Evolutionary conservation across 1,284 basidiomycete species (phyloP), one percentile per base, ranked within the genome.

Genomic region (Apiotrichum siamense): DNA sequence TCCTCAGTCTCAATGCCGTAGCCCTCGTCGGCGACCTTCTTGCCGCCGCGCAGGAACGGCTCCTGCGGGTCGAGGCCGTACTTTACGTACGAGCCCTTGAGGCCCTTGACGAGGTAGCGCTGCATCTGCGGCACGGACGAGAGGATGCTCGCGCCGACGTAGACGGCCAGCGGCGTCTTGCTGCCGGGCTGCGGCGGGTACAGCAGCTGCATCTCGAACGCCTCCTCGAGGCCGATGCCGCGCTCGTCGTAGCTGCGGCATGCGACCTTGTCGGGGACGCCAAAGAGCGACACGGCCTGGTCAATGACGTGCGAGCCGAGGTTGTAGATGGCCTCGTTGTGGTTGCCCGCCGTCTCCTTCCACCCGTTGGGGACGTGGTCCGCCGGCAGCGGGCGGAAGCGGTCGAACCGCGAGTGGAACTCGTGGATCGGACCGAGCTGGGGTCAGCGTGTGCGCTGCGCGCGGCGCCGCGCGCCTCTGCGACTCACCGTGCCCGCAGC

Each of bases 61-160:
- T 90, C 88, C 66, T 91, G 88, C 3, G 82, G 75, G 68, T 91
- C 88, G 36, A 88, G 70, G 2, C 87, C 87, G 63, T 78, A 81
- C 72, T 93, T 92, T 55, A 79, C 75, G 69, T 80, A 91, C 3
- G 81, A 80, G 27, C 86, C 89, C 56, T 79, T 78, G 21, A 81
- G 82, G 18, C 88, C 75, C 49, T 70, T 69, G 48, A 75, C 56
- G 44, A 81, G 68, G 70, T 82, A 92, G 23, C 88, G 82, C 21
- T 84, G 70, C 67, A 90, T 88, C 20, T 57, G 38, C 20, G 65
- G 57, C 35, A 81, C 77, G 13, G 81, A 81, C 10, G 86, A 86
- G 27, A 90, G 76, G 50, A 83, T 82, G 51, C 83, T 80, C 10
- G 82, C 83, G 46, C 83, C 79, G 41, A 87, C 76, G 53, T 85